phyloP scores from a whole-genome alignment of 331 rosid species.

The Acacia pycnantha region DNA sequence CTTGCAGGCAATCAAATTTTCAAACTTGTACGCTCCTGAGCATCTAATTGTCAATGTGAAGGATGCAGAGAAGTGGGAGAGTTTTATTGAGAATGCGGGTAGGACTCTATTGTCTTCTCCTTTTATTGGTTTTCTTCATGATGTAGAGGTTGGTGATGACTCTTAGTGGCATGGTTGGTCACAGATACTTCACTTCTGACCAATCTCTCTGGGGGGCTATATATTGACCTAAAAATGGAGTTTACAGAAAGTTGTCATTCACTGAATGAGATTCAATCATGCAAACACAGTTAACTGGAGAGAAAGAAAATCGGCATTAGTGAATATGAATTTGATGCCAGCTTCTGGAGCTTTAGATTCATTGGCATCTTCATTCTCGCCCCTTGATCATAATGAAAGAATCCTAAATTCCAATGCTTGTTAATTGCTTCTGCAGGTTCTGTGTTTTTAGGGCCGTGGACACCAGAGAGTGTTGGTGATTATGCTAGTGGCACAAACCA shows the following conservation, averaged over 20 bases:
- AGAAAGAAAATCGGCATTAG: background rate
- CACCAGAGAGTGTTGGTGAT: slow-evolving; percentile 97
- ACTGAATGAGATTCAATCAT: background rate
- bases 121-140: slow-evolving; percentile 12
- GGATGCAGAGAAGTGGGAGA: slow-evolving; percentile 97
- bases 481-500: slow-evolving; percentile 99
- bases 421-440: slow-evolving; percentile 58
- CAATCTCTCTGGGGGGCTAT: background rate
- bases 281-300: no score
- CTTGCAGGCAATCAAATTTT: slow-evolving; percentile 86
- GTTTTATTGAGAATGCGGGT: slow-evolving; percentile 95
- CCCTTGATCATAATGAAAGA: slow-evolving; percentile 5
- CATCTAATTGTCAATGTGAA: slow-evolving; percentile 85
- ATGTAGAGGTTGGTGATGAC: background rate
- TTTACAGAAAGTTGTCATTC: background rate
- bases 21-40: slow-evolving; percentile 95
- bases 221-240: background rate
- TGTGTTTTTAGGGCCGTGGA: slow-evolving; percentile 92
- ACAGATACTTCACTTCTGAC: background rate
- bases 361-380: background rate
- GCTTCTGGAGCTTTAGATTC: background rate
- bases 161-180: background rate
- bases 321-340: background rate
- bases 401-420: slow-evolving; percentile 9
- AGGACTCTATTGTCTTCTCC: slow-evolving; percentile 9